Evolutionary conservation across 75 land plant species (phyloP).

Genomic region (Selaginella moellendorffii): DNA sequence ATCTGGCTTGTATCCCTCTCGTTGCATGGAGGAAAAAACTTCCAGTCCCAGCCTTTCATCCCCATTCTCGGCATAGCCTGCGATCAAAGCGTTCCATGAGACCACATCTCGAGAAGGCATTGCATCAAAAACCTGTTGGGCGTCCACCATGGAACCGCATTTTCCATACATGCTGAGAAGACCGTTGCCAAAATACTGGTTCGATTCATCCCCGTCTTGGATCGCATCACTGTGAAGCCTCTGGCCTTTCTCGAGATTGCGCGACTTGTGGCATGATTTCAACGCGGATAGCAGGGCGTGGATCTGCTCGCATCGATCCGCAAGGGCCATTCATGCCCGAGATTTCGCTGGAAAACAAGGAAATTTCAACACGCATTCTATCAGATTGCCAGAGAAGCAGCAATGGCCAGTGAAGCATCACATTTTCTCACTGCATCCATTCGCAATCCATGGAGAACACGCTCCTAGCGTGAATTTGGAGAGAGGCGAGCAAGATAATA

Average conservation of each 20-base stretch:
- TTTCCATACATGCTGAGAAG: constrained; percentile 62
- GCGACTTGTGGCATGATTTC: too few relatives aligned
- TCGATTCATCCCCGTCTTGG: constrained; percentile 13
- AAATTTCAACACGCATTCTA: too few relatives aligned
- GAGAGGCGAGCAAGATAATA: too few relatives aligned
- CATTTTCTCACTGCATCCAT: too few relatives aligned
- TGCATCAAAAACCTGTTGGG: constrained; percentile 18
- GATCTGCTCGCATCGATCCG: too few relatives aligned
- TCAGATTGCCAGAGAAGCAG: too few relatives aligned
- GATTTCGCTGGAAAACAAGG: too few relatives aligned
- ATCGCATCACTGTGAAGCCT: constrained; percentile 24
- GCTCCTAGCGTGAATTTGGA: too few relatives aligned
- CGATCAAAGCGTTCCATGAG: constrained; percentile 42
- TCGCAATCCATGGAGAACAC: too few relatives aligned
- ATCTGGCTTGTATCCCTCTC: constrained; percentile 21
- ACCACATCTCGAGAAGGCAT: constrained; percentile 27
- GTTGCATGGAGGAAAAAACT: constrained; percentile 26
- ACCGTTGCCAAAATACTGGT: constrained; percentile 35
- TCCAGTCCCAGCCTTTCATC: constrained; percentile 20
- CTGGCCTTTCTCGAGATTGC: constrained; percentile 24
- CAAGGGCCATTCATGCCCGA: too few relatives aligned
- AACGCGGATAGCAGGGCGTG: too few relatives aligned
- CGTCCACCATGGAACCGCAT: constrained; percentile 30
- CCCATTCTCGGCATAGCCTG: constrained; percentile 33
- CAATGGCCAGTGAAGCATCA: too few relatives aligned